phyloP scores from a whole-genome alignment of 768 basidiomycete genomes.

The Lactarius pseudohatsudake region DNA sequence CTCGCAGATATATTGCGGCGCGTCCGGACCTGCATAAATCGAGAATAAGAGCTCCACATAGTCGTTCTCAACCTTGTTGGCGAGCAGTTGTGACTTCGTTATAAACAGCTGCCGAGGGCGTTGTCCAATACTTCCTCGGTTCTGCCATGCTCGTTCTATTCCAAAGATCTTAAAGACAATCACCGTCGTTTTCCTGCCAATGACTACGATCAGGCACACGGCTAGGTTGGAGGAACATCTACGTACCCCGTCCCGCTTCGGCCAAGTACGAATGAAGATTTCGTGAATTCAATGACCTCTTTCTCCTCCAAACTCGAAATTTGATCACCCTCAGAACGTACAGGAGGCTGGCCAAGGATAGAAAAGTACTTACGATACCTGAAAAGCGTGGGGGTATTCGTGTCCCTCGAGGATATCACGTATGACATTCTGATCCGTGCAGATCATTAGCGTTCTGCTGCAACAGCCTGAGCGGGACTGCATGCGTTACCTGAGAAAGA shows the following conservation, averaged over 20 bases:
- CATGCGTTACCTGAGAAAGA: conserved; percentile 15
- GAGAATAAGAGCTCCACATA: conserved; percentile 54
- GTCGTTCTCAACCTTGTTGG: conserved; percentile 67
- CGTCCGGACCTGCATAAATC: conserved; percentile 38
- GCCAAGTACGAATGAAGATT: conserved; percentile 26
- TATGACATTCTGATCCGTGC: conserved; percentile 7
- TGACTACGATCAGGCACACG: background rate
- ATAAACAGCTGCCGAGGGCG: conserved; percentile 71
- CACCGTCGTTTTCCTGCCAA: conserved; percentile 65
- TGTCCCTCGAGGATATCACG: conserved; percentile 24
- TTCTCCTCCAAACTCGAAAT: conserved; percentile 19
- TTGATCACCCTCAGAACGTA: background rate
- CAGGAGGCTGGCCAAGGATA: background rate
- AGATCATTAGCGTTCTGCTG: background rate
- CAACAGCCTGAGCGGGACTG: too few species aligned
- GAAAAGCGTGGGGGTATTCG: conserved; percentile 24
- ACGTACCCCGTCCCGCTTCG: conserved; percentile 72
- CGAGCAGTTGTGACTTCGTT: conserved; percentile 65
- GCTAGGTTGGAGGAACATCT: background rate
- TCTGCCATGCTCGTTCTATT: conserved; percentile 55
- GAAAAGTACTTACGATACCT: conserved; percentile 21
- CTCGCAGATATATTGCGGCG: conserved; percentile 41
- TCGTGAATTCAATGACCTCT: conserved; percentile 20
- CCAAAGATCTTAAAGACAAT: conserved; percentile 76
- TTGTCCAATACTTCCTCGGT: conserved; percentile 36